Base-by-base conservation (phyloP, 192 early-diverging fungal species). In the Entophlyctis luteolus region DNA sequence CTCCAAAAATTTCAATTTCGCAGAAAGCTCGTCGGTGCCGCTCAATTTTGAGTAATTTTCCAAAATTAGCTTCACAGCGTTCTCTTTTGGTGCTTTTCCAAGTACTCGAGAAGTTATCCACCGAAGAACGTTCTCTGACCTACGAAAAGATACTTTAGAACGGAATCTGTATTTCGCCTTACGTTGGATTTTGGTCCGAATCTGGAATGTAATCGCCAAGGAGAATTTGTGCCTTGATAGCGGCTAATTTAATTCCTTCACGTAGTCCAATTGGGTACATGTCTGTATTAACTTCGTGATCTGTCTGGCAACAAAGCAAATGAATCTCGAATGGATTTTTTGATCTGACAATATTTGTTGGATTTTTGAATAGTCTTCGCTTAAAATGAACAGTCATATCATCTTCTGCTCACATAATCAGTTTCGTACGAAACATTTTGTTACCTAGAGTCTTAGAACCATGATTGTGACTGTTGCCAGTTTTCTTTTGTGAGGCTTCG, bases 331-430 rank as follows among this genome's bases (percentile, higher is more conserved):
- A 71, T 32, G 70, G 73, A 65, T 84, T 77, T 23, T 68, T 52
- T 10, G 71, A 33, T 1, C 25, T 36, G 12, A 66, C 18, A 28
- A 23, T 25, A 46, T 83, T 79, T 5, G 65, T 42, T 5, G 66
- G 69, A 47, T 84, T 76, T 27, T 76, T 69, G 70, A 84, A 84
- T 3, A 84, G 57, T 5, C 82, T 63, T 62, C 78, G 84, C 38
- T 79, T 84, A 49, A 84, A 37, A 2, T 79, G 42, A 20, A 84
- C 37, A 25, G 62, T 77, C 27, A 72, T 31, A 31, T 80, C 73
- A 3, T 67, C 18, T 33, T 48, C 28, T 4, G 29, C n/a, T n/a
- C n/a, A n/a, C n/a, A n/a, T n/a, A n/a, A n/a, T n/a, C n/a, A n/a
- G n/a, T n/a, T n/a, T n/a, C n/a, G n/a, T n/a, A n/a, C n/a, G n/a